A percentile compares a stretch with the other conserved stretches of the same genome.
phyloP scores from a whole-genome alignment of 352 stramenopile species.

The Globisporangium camurandrum region DNA sequence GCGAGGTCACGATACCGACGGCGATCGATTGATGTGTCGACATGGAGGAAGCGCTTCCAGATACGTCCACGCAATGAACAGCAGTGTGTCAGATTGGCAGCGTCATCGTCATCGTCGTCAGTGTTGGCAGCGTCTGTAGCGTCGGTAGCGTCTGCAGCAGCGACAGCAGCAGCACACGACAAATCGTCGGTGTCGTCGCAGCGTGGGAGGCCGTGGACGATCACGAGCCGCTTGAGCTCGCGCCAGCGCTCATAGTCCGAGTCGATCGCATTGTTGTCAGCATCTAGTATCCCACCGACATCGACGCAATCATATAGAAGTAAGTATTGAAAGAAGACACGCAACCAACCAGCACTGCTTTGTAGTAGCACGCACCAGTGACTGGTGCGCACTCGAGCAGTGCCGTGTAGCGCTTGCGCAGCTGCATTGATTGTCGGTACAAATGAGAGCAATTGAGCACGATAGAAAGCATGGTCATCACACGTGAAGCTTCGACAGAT shows the following conservation, averaged over 20 bases:
- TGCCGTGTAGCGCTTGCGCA: slow-evolving; percentile 37
- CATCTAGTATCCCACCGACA: slow-evolving; percentile 16
- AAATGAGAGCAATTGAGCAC: not conserved
- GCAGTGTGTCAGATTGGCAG: not conserved
- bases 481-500: not conserved
- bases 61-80: slow-evolving; percentile 78
- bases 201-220: slow-evolving; percentile 65
- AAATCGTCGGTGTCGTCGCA: slow-evolving; percentile 18
- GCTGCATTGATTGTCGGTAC: slow-evolving; percentile 9
- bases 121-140: not conserved
- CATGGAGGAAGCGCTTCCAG: slow-evolving; percentile 86
- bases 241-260: slow-evolving; percentile 69
- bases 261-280: slow-evolving; percentile 26
- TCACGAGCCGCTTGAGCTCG: slow-evolving; percentile 77
- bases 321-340: no score
- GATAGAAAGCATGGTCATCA: not conserved
- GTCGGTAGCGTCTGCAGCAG: not conserved
- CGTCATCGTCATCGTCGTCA: no score
- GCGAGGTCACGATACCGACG: slow-evolving; percentile 67
- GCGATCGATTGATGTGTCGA: slow-evolving; percentile 49
- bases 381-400: slow-evolving; percentile 35
- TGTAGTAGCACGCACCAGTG: slow-evolving; percentile 20
- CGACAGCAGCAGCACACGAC: not conserved
- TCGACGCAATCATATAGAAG: no score
- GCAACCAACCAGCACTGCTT: not conserved